Percentiles rank a stretch among this genome's conserved stretches.
Evolutionary conservation across 495 filamentous ascomycete genomes (phyloP).

Genomic region (Hypoxylon fuscum): DNA sequence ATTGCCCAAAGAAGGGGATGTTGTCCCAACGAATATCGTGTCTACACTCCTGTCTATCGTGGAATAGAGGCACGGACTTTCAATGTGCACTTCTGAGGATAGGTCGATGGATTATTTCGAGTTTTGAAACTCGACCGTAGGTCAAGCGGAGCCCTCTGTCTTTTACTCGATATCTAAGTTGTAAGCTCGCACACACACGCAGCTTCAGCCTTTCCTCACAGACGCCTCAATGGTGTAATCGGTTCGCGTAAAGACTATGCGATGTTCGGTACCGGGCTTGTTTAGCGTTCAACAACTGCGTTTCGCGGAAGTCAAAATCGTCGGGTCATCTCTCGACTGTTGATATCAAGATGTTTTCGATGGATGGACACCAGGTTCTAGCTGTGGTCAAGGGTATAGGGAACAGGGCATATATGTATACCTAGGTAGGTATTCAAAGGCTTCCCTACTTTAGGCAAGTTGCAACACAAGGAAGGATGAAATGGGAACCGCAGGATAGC

Average conservation of each 20-base stretch:
- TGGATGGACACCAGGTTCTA: neutral
- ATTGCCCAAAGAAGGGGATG: neutral
- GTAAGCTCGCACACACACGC: neutral
- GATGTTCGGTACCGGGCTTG: slow-evolving; percentile 11
- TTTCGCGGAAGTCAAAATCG: slow-evolving; percentile 14
- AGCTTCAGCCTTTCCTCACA: slow-evolving; percentile 1
- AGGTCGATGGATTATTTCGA: slow-evolving; percentile 2
- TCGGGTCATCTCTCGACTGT: neutral
- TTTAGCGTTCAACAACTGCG: slow-evolving; percentile 19
- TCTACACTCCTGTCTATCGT: neutral
- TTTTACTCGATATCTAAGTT: neutral
- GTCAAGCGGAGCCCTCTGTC: neutral
- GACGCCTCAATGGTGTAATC: slow-evolving; percentile 16
- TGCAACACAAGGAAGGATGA: neutral
- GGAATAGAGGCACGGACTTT: neutral
- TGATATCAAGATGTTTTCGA: neutral
- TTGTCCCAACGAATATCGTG: neutral
- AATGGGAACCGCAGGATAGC: neutral
- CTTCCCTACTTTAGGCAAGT: neutral
- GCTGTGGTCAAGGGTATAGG: neutral
- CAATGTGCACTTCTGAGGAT: slow-evolving; percentile 1
- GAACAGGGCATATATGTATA: neutral
- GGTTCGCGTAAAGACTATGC: slow-evolving; percentile 11
- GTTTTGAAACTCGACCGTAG: slow-evolving; percentile 10
- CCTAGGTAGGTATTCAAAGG: too few relatives aligned